Percentiles rank a stretch among this genome's conserved stretches.
Evolutionary conservation across 805 yeast species (phyloP).

Genomic region (Saccharomyces kudriavzevii): DNA sequence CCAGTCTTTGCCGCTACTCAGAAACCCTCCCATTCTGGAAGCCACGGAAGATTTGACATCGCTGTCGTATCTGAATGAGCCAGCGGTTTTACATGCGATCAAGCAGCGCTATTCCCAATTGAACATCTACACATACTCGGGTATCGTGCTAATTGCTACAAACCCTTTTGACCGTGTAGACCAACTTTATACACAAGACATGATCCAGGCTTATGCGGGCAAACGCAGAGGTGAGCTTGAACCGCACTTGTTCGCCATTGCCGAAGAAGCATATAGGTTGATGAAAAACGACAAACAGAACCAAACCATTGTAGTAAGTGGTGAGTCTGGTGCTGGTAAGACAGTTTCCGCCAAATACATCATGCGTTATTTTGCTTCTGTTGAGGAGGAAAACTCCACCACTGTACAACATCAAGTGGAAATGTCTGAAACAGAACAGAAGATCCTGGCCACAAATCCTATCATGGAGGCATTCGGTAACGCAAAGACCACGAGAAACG

Average conservation of each 20-base stretch:
- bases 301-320: slow-evolving; percentile 94
- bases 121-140: slow-evolving; percentile 90
- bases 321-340: slow-evolving; percentile 98
- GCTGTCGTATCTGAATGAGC: slow-evolving; percentile 87
- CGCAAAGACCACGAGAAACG: slow-evolving; percentile 85
- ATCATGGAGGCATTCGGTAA: slow-evolving; percentile 87
- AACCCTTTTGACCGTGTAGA: slow-evolving; percentile 93
- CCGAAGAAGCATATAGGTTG: slow-evolving; percentile 93
- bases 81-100: slow-evolving; percentile 92
- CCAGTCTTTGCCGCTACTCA: slow-evolving; percentile 60
- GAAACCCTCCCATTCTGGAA: slow-evolving; percentile 88
- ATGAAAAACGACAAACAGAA: slow-evolving; percentile 80
- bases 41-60: slow-evolving; percentile 92
- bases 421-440: slow-evolving; percentile 87
- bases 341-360: slow-evolving; percentile 95
- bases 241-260: slow-evolving; percentile 95
- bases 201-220: slow-evolving; percentile 91
- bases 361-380: slow-evolving; percentile 95
- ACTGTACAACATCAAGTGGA: slow-evolving; percentile 39
- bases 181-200: slow-evolving; percentile 81
- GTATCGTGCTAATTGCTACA: slow-evolving; percentile 92
- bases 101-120: slow-evolving; percentile 81
- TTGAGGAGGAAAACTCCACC: slow-evolving; percentile 45
- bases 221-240: slow-evolving; percentile 89
- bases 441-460: slow-evolving; percentile 91